phyloP scores from a whole-genome alignment of 495 filamentous ascomycete species.

The Trypethelium eluteriae region DNA sequence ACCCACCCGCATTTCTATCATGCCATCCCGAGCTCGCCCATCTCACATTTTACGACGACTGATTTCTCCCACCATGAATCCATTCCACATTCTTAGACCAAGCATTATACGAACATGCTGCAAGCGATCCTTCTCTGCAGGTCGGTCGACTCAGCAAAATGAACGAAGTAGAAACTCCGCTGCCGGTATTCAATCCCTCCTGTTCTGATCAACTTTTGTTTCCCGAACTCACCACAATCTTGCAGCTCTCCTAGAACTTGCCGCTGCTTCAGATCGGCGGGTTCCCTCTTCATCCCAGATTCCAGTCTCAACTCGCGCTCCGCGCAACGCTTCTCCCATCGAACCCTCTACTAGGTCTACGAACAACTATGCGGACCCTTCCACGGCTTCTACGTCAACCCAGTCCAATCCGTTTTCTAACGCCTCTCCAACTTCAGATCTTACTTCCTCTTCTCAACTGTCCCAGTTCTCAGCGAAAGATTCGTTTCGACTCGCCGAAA shows the following conservation, averaged over 20 bases:
- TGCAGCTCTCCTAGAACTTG: background rate
- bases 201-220: background rate
- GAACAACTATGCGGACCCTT: background rate
- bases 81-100: background rate
- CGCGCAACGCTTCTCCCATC: background rate
- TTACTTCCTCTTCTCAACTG: no score
- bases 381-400: background rate
- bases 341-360: background rate
- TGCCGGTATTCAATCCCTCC: background rate
- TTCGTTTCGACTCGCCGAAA: no score
- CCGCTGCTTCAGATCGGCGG: background rate
- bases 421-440: background rate
- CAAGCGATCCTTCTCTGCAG: background rate
- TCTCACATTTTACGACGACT: background rate
- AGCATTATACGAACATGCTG: background rate
- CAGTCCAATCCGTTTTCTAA: background rate
- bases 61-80: background rate
- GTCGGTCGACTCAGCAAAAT: background rate
- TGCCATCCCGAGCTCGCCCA: background rate
- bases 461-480: no score
- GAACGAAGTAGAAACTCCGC: background rate
- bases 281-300: background rate
- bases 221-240: background rate
- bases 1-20: background rate
- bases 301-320: background rate